phyloP scores from a whole-genome alignment of 176 grass and related monocot species.

The Hyparrhenia diplandra region DNA sequence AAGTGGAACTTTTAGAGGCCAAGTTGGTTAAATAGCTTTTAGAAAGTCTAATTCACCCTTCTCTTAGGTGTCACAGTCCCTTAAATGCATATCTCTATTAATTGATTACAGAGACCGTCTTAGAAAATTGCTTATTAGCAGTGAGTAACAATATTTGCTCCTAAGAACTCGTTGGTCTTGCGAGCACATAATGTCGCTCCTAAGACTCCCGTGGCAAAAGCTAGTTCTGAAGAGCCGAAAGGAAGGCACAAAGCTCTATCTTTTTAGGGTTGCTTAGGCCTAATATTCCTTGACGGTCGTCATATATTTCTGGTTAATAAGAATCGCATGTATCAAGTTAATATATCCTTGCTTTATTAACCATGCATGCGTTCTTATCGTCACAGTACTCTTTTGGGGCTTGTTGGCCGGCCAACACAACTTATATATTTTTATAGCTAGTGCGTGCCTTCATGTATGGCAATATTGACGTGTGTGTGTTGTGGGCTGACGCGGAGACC shows the following conservation, averaged over 20 bases:
- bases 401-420: background rate
- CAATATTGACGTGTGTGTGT: background rate
- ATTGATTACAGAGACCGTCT: no score
- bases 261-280: background rate
- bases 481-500: constrained; percentile 30
- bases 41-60: no score
- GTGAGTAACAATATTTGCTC: no score
- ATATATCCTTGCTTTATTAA: constrained; percentile 25
- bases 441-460: constrained; percentile 14
- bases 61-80: no score
- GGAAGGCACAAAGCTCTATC: background rate
- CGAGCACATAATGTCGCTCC: no score
- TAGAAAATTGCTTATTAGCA: no score
- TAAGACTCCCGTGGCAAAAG: background rate
- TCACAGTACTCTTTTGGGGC: background rate
- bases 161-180: no score
- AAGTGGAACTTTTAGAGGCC: no score
- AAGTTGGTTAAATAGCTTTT: no score
- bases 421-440: background rate
- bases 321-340: background rate
- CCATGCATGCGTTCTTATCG: background rate
- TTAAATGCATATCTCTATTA: no score
- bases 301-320: background rate
- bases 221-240: background rate
- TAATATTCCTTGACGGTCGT: constrained; percentile 18